Evolutionary conservation across 805 yeast species (phyloP), one percentile per base, ranked within the genome.

Genomic region (Spencermartinsiella europaea): DNA sequence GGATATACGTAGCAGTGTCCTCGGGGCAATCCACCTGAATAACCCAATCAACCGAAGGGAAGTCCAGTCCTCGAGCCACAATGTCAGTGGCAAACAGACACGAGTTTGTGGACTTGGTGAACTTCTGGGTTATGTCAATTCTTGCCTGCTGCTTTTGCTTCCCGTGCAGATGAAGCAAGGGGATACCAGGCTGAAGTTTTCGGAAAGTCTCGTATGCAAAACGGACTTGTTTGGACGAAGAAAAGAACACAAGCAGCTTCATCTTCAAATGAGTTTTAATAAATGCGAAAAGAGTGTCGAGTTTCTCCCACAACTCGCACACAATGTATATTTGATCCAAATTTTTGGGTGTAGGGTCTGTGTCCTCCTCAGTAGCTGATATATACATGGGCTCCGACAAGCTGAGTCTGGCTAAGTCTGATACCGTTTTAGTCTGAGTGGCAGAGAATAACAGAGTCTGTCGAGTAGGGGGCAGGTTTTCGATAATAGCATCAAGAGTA

Each of bases 1-100:
- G 96, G 44, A 88, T 85, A 64, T 89, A 88, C 0, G 96, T 89
- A 25, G 89, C 87, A 1, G 80, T 75, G 64, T 86, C 95, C 61
- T 88, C 96, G 0, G 96, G 96, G 57, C 95, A 85, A 61, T 88
- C 96, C 0, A 87, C 74, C 63, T 88, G 96, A 5, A 88, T 72
- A n/a, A 88, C 95, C 96, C 96, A 88, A 60, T 89, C 95, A 42
- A 88, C 85, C 4, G 90, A 85, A 0, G 96, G 96, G 65, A 89
- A 87, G 64, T 88, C 96, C 35, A 88, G 76, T 15, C 96, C 96
- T 62, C 96, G 72, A 1, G 96, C 95, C 10, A 87, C 95, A 38
- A 88, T 83, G 67, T 88, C 96, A 0, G 96, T 88, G 0, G 95
- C 93, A 60, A 88, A 80, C 40, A 88, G 68, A 68, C 95, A 87